These are phyloP conservation scores for Gentiana straminea DNA, from an alignment of 257 asterid genomes.

Conservation along the genomic window DNA sequence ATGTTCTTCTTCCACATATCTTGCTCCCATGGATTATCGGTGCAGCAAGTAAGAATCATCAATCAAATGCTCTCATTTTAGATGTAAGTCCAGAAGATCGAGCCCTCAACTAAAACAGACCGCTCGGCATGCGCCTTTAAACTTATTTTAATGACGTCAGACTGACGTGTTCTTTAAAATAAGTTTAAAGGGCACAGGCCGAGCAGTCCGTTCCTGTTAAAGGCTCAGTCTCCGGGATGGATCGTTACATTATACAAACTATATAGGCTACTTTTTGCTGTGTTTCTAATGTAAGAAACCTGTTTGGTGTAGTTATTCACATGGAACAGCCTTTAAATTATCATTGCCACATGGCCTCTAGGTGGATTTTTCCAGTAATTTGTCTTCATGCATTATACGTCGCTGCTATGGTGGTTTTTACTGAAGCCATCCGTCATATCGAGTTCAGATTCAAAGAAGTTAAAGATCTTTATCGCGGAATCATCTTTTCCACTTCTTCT, in stretches of 20 bases:
- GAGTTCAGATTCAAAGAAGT: constrained; percentile 81
- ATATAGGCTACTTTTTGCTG: neutral
- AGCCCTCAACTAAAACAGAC: no score
- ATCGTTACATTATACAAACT: no score
- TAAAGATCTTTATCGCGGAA: constrained; percentile 84
- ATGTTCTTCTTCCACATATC: constrained; percentile 43
- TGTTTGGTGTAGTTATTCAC: constrained; percentile 46
- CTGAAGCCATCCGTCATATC: constrained; percentile 63
- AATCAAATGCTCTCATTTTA: constrained; percentile 4
- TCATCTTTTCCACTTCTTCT: constrained; percentile 49
- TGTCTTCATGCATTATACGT: constrained; percentile 57
- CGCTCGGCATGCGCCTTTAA: no score
- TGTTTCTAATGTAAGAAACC: constrained; percentile 5
- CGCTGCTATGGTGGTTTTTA: constrained; percentile 56
- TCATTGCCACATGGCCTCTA: constrained; percentile 68
- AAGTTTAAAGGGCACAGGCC: no score
- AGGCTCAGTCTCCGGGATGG: no score
- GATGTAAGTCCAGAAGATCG: no score
- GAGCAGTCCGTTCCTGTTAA: no score
- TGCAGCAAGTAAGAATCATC: constrained; percentile 43
- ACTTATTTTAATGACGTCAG: no score
- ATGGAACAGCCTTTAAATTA: constrained; percentile 53
- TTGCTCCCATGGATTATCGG: constrained; percentile 67
- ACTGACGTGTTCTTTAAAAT: no score
- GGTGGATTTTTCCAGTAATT: constrained; percentile 52